A percentile compares a stretch with the other conserved stretches of the same genome.
Evolutionary conservation across 768 basidiomycete species (phyloP).

Genomic region (Leccinellum rugosiceps): DNA sequence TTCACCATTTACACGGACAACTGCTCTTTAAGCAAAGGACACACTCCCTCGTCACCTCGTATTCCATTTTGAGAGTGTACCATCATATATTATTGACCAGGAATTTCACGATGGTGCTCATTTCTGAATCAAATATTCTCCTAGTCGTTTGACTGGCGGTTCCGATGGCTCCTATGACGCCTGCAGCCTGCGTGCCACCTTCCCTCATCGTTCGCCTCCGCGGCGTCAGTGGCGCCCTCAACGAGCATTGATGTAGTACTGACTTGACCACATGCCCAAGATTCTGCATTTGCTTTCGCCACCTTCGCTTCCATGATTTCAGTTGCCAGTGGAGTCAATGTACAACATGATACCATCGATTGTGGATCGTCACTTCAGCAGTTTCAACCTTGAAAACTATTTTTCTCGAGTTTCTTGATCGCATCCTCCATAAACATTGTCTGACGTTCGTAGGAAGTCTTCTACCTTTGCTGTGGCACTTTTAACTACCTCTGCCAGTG

Average conservation of each 20-base stretch:
- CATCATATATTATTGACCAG: not conserved
- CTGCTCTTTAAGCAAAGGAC: not conserved
- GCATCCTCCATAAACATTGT: too few relatives aligned
- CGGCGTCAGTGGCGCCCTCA: too few relatives aligned
- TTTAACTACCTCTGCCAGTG: too few relatives aligned
- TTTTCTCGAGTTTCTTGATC: too few relatives aligned
- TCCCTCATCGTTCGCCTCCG: not conserved
- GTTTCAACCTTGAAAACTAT: too few relatives aligned
- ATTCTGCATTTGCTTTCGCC: not conserved
- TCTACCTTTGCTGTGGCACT: too few relatives aligned
- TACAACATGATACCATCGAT: not conserved
- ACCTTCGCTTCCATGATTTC: not conserved
- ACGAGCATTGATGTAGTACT: not conserved
- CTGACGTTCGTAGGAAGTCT: too few relatives aligned
- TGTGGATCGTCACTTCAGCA: too few relatives aligned
- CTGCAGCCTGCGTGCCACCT: not conserved
- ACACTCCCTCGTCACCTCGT: not conserved
- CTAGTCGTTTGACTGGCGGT: not conserved
- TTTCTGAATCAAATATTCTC: not conserved
- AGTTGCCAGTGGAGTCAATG: not conserved
- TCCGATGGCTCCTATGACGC: not conserved
- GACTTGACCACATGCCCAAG: not conserved
- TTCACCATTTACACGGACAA: conserved; percentile 9
- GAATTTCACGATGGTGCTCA: not conserved
- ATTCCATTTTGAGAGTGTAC: not conserved